These are phyloP conservation scores for Boletus rubescentipes DNA, from an alignment of 768 basidiomycete genomes.

Conservation along the genomic window DNA sequence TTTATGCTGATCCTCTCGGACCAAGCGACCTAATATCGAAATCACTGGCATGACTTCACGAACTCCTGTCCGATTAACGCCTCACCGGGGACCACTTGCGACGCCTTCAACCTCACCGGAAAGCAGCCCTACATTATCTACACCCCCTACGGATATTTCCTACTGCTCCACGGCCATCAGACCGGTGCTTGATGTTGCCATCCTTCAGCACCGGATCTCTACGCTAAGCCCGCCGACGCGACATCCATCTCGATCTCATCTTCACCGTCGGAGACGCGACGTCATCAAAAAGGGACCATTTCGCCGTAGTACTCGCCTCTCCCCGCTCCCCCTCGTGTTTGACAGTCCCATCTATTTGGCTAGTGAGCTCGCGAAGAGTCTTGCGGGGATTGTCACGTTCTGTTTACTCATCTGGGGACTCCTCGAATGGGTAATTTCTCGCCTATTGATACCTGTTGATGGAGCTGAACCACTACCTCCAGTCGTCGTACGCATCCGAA, in stretches of 20 bases:
- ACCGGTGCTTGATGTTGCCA: slow-evolving; percentile 11
- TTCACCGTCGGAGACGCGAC: neutral
- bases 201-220: slow-evolving; percentile 12
- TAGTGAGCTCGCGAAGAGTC: slow-evolving; percentile 13
- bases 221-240: neutral
- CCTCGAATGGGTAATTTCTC: slow-evolving; percentile 23
- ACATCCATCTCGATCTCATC: neutral
- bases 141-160: slow-evolving; percentile 13
- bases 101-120: slow-evolving; percentile 20
- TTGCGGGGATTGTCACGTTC: slow-evolving; percentile 16
- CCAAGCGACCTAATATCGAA: slow-evolving; percentile 17
- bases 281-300: neutral
- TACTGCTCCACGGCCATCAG: neutral
- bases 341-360: slow-evolving; percentile 2
- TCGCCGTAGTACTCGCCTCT: neutral
- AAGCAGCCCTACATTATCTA: slow-evolving; percentile 17
- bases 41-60: slow-evolving; percentile 25
- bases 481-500: slow-evolving; percentile 17
- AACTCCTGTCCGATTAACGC: slow-evolving; percentile 23
- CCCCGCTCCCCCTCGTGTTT: neutral
- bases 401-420: slow-evolving; percentile 23
- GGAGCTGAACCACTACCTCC: slow-evolving; percentile 7
- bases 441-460: neutral
- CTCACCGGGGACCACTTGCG: slow-evolving; percentile 29
- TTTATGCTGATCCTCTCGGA: slow-evolving; percentile 17